A percentile compares a stretch with the other conserved stretches of the same genome.
Conservation (phyloP, 2,329 filamentous ascomycete species). For the Alternaria ethzedia region DNA sequence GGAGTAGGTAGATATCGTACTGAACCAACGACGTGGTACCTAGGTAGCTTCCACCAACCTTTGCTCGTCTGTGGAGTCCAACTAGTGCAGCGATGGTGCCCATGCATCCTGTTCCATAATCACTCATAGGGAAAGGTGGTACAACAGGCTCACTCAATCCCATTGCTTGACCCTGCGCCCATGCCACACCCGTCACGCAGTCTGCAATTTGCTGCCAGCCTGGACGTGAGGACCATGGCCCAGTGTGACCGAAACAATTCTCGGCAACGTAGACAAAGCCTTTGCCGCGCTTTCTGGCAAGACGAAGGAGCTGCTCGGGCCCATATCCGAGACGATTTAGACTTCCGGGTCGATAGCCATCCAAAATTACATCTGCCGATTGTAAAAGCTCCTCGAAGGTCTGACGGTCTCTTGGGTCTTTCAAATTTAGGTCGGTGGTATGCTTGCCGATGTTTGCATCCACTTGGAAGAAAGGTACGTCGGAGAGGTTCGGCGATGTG, state of each 20-base stretch:
- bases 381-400: slow-evolving; percentile 65
- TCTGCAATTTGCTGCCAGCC: slow-evolving; percentile 79
- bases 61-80: slow-evolving; percentile 68
- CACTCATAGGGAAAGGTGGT: slow-evolving; percentile 65
- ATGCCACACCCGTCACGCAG: slow-evolving; percentile 66
- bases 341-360: slow-evolving; percentile 73
- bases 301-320: slow-evolving; percentile 58
- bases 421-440: slow-evolving; percentile 68
- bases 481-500: slow-evolving; percentile 70
- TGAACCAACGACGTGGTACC: slow-evolving; percentile 70
- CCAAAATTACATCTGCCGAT: slow-evolving; percentile 70
- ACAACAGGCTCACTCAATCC: slow-evolving; percentile 68
- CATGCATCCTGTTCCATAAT: slow-evolving; percentile 75
- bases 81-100: slow-evolving; percentile 71
- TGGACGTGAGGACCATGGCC: slow-evolving; percentile 67
- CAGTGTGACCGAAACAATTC: slow-evolving; percentile 72
- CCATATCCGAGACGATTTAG: slow-evolving; percentile 70
- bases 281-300: slow-evolving; percentile 62
- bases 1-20: slow-evolving; percentile 71
- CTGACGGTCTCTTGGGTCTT: slow-evolving; percentile 58
- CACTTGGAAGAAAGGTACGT: slow-evolving; percentile 75
- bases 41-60: slow-evolving; percentile 69
- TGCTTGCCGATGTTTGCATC: slow-evolving; percentile 77
- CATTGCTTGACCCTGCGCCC: slow-evolving; percentile 69
- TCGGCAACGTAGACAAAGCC: slow-evolving; percentile 73